Evolutionary conservation across 1,284 basidiomycete genomes (phyloP).

Genomic region (Pseudomicrostroma phylloplanum): DNA sequence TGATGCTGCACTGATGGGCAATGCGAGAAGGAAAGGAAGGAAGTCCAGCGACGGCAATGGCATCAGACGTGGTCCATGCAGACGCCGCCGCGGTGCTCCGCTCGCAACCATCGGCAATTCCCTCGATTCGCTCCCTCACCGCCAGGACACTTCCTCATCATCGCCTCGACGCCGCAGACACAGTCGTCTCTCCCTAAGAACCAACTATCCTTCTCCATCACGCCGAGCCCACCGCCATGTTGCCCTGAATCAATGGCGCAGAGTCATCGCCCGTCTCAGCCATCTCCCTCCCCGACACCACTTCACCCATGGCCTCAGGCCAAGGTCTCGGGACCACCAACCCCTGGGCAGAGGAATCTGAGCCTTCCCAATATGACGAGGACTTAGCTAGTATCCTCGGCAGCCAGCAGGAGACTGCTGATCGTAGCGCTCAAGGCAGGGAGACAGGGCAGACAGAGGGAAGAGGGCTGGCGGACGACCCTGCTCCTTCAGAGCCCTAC

Average conservation of each 20-base stretch:
- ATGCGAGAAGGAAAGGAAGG: too few species aligned
- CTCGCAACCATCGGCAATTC: too few species aligned
- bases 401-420: background rate
- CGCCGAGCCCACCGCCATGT: background rate
- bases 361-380: background rate
- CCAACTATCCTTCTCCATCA: background rate
- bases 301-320: too few species aligned
- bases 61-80: too few species aligned
- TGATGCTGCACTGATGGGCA: too few species aligned
- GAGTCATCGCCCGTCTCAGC: too few species aligned
- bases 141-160: too few species aligned
- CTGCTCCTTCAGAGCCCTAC: background rate
- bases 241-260: background rate
- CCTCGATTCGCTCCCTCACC: too few species aligned
- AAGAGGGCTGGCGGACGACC: background rate
- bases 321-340: too few species aligned
- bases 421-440: background rate
- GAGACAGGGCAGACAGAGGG: background rate
- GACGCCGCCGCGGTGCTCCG: too few species aligned
- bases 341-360: background rate
- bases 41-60: too few species aligned
- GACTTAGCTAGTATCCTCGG: background rate
- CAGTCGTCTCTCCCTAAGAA: background rate
- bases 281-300: background rate
- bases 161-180: too few species aligned